Evolutionary conservation across 2,329 filamentous ascomycete genomes (phyloP), one percentile per base, ranked within the genome.

Genomic region (Sporothrix brunneoviolacea): DNA sequence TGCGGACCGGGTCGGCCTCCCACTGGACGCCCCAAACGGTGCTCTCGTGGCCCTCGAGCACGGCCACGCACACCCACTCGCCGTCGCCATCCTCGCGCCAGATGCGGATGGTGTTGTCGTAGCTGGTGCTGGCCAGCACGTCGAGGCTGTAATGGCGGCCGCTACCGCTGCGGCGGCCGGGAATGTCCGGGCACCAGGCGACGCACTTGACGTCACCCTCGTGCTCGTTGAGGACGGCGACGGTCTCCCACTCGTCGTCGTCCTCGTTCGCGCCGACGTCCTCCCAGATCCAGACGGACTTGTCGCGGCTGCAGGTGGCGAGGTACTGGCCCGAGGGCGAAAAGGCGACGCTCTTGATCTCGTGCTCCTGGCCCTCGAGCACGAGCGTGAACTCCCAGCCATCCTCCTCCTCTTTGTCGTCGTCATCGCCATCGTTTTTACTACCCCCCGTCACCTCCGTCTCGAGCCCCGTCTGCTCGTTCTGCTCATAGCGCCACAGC

Each of bases 241-340:
- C 83, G 2, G 93, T 97, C 75, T 98, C 93, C 73, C 91, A 97
- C 65, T 97, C 93, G 65, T 95, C 91, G 50, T 95, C 91, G 15
- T 84, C 86, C 58, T 87, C 84, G 50, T 72, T 70, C 8, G 70
- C 69, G 35, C 80, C 79, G 48, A 96, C 79, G 65, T 97, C 93
- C 68, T 98, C 93, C 93, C 93, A 98, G 60, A 98, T 88, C 93
- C 93, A 98, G 16, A 97, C 88, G 15, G 82, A 86, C 71, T 97
- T 97, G 66, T 98, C 93, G 43, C 93, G 79, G 48, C 83, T 87
- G 68, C 91, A 96, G 0, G 91, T 96, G 6, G 93, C 93, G 4
- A 98, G 77, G 60, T 89, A 83, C 54, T 85, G 80, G 1, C 87
- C 87, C 0, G 80, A 80, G 0, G 87, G 83, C 16, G 78, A 83